A percentile compares a stretch with the other conserved stretches of the same genome.
Conservation (phyloP, 1,284 basidiomycete genomes). For the Neonothopanus nambi region DNA sequence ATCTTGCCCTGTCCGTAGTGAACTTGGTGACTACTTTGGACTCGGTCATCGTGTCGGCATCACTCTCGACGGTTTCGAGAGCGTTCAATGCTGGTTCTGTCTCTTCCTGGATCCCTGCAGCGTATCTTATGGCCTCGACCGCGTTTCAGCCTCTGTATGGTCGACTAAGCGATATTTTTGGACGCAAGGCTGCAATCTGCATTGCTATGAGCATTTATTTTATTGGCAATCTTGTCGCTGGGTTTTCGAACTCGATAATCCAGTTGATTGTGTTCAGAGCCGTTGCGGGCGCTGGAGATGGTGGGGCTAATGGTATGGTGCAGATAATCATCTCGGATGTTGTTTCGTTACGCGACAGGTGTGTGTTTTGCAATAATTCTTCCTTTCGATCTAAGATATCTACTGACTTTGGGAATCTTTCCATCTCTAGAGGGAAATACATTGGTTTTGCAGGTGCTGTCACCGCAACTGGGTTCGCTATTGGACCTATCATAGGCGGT, state of each 20-base stretch:
- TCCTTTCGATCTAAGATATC: background rate
- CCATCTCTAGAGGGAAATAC: conserved; percentile 52
- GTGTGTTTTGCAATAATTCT: conserved; percentile 1
- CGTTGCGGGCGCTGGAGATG: too few species aligned
- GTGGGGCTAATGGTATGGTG: conserved; percentile 60
- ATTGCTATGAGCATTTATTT: too few species aligned
- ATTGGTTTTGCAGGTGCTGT: conserved; percentile 62
- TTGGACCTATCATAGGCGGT: conserved; percentile 55
- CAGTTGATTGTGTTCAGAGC: too few species aligned
- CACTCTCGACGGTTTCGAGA: conserved; percentile 66
- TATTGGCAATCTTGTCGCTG: too few species aligned
- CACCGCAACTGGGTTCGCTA: conserved; percentile 37
- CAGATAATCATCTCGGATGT: conserved; percentile 12
- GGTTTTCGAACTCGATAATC: too few species aligned
- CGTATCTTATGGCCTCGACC: too few species aligned
- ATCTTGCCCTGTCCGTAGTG: too few species aligned
- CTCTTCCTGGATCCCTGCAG: conserved; percentile 71
- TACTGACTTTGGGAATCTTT: background rate
- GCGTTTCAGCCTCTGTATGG: too few species aligned
- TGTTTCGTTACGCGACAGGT: conserved; percentile 9
- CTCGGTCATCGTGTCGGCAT: conserved; percentile 74
- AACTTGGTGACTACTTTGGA: too few species aligned
- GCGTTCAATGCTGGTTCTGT: conserved; percentile 69
- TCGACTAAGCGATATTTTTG: too few species aligned
- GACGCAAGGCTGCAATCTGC: too few species aligned